Conservation (phyloP, 2,329 filamentous ascomycete genomes). For the Ophiostoma ips region DNA sequence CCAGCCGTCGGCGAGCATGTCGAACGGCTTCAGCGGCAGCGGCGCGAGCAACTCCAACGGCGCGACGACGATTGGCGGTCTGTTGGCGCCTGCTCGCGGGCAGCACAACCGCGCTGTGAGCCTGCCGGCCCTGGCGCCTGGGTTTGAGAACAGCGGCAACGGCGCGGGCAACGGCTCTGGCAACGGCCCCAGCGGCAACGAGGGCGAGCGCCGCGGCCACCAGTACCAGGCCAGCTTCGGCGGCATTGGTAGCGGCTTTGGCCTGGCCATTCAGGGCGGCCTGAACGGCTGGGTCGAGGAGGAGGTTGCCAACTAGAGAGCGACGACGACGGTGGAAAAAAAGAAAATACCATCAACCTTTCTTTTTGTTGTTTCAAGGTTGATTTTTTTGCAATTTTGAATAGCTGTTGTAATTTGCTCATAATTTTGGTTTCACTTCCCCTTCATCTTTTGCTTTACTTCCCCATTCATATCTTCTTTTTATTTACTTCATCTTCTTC, state of each 20-base stretch:
- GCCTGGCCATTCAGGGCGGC: conserved; percentile 46
- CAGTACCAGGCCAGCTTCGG: conserved; percentile 52
- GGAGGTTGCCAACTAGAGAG: conserved; percentile 43
- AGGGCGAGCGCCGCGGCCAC: conserved; percentile 46
- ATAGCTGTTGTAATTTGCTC: conserved; percentile 19
- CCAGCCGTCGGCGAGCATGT: conserved; percentile 52
- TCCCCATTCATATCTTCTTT: not conserved
- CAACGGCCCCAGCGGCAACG: conserved; percentile 22
- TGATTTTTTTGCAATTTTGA: conserved; percentile 21
- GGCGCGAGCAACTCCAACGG: conserved; percentile 31
- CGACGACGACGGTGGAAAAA: not conserved
- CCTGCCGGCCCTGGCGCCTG: conserved; percentile 57
- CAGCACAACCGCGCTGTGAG: conserved; percentile 75
- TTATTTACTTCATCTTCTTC: not conserved
- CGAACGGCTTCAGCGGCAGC: conserved; percentile 46
- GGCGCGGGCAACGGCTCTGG: conserved; percentile 25
- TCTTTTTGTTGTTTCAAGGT: not conserved
- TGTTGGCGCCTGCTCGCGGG: conserved; percentile 56
- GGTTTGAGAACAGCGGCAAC: conserved; percentile 45
- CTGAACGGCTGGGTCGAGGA: conserved; percentile 57
- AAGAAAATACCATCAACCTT: no score
- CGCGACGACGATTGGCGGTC: conserved; percentile 58
- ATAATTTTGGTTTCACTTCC: conserved; percentile 13
- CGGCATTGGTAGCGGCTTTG: conserved; percentile 45
- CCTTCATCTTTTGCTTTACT: conserved; percentile 6